Conservation (phyloP, 2,329 filamentous ascomycete species). For the Acarospora socialis region DNA sequence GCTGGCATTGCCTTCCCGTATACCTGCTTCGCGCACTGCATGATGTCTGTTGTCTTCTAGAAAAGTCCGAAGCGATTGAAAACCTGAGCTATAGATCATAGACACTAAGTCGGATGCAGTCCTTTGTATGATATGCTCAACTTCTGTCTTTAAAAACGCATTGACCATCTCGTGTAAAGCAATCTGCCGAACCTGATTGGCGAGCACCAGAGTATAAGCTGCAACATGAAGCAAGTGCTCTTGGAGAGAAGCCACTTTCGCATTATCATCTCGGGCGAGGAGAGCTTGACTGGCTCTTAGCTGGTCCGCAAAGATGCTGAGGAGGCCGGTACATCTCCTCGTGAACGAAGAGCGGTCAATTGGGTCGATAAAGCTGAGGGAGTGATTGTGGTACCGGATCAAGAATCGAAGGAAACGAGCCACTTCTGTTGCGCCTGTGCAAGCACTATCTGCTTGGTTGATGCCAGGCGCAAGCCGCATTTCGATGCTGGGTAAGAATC, state of each 20-base stretch:
- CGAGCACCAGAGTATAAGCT: conserved; percentile 23
- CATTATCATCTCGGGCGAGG: conserved; percentile 1
- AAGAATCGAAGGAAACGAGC: conserved; percentile 16
- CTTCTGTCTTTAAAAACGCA: conserved; percentile 13
- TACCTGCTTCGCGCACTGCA: conserved; percentile 32
- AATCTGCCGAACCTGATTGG: conserved; percentile 26
- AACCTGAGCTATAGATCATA: too few relatives aligned
- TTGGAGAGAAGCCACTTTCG: conserved; percentile 15
- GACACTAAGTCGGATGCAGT: too few relatives aligned
- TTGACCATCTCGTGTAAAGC: conserved; percentile 22
- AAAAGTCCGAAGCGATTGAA: conserved; percentile 27
- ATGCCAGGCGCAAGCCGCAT: neutral
- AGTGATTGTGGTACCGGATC: conserved; percentile 34
- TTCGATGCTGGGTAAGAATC: conserved; percentile 16
- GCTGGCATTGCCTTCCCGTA: conserved; percentile 29
- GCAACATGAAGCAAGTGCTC: conserved; percentile 15
- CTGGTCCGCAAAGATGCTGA: conserved; percentile 27
- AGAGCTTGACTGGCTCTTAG: conserved; percentile 16
- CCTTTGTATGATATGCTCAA: conserved; percentile 20
- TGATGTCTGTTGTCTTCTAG: conserved; percentile 31
- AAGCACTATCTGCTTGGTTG: conserved; percentile 4
- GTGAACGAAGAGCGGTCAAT: conserved; percentile 38
- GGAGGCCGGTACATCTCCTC: conserved; percentile 21
- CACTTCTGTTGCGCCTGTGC: neutral
- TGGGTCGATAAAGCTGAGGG: conserved; percentile 38